Percentiles rank a stretch among this genome's conserved stretches.
These are phyloP conservation scores for Suillus subalutaceus DNA, from an alignment of 768 basidiomycete species.

Conservation along the genomic window DNA sequence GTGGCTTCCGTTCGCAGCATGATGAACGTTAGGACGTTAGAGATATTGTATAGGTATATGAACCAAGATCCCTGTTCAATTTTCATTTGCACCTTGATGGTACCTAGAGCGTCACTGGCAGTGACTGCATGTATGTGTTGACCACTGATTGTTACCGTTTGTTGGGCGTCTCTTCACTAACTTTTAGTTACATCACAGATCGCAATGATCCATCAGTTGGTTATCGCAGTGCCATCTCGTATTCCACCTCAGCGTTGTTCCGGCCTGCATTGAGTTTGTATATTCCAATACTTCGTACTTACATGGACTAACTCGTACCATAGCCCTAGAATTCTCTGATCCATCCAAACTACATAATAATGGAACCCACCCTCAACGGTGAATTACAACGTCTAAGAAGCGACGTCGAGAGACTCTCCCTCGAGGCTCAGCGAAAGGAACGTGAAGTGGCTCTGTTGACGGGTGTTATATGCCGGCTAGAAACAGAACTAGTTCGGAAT, in stretches of 20 bases:
- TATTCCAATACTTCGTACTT: neutral
- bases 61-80: neutral
- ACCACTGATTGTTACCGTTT: neutral
- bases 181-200: neutral
- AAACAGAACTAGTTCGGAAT: neutral
- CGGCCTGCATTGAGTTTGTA: neutral
- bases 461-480: constrained; percentile 1
- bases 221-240: neutral
- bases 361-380: neutral
- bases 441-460: neutral
- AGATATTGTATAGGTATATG: neutral
- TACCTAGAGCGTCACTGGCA: neutral
- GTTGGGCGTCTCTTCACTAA: neutral
- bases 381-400: constrained; percentile 1
- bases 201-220: neutral
- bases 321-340: neutral
- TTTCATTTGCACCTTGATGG: neutral
- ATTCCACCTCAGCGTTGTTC: neutral
- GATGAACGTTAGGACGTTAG: neutral
- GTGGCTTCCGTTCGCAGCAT: neutral
- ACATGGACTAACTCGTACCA: neutral
- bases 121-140: neutral
- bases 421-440: constrained; percentile 2
- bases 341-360: neutral
- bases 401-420: constrained; percentile 4